Evolutionary conservation across 1,284 basidiomycete species (phyloP), one percentile per base, ranked within the genome.

Genomic region (Taiwanofungus camphoratus): DNA sequence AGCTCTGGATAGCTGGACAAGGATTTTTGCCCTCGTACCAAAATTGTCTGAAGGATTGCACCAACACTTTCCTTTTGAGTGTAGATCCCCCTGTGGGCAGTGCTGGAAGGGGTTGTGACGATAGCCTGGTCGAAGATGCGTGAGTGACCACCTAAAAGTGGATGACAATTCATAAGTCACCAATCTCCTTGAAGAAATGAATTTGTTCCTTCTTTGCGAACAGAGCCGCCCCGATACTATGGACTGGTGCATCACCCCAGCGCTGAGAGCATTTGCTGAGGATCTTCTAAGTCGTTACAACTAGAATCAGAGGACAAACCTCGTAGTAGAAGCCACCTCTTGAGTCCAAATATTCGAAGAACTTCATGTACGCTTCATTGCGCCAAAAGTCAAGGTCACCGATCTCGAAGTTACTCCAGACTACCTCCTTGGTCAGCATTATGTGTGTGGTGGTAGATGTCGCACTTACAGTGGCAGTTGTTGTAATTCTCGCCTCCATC

Each of bases 171-270:
- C 18, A 7, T 18, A 22, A 42, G 51, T 41, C n/a, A 60, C 71
- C 73, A 42, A 70, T 73, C 32, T 72, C 67, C 38, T 68, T 64
- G 58, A 83, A 82, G 62, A 78, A 81, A 58, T 82, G 76, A 24
- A 82, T 75, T 56, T 83, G 73, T 22, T 79, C 74, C 55, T 76
- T 78, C 46, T 65, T 62, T 3, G 76, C 73, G 55, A 85, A 81
- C 11, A 84, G 63, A 0, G 77, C 74, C 0, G 77, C 82, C 13
- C 74, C 82, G 44, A 87, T 82, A 33, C 76, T 79, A 57, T 87
- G 82, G 2, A 87, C 79, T 1, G 82, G 85, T 3, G 85, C 86
- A 55, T 87, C 84, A 31, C 83, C 84, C 80, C 79, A 81, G 16
- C 78, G 70, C 66, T 71, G 42, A 12, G 11, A 22, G 34, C 16